phyloP scores from a whole-genome alignment of 2,329 filamentous ascomycete genomes.

The Stemphylium lycopersici region DNA sequence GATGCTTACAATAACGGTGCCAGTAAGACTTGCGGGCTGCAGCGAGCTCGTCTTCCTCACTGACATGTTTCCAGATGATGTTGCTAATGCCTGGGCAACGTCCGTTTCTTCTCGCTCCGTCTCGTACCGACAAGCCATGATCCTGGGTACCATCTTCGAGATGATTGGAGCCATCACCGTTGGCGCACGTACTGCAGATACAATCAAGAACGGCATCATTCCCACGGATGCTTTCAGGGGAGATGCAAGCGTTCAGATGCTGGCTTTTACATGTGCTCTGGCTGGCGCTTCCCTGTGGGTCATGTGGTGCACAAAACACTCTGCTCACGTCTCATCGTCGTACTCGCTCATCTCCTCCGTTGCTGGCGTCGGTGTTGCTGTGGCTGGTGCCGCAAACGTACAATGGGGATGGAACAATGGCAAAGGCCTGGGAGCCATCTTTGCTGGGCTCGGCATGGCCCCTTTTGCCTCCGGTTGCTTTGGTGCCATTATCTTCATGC shows the following conservation, averaged over 20 bases:
- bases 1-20: conserved; percentile 82
- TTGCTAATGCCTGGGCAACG: conserved; percentile 83
- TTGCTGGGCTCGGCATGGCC: conserved; percentile 71
- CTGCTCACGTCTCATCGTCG: conserved; percentile 67
- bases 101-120: conserved; percentile 80
- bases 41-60: too few species aligned
- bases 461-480: conserved; percentile 70
- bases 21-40: conserved; percentile 59
- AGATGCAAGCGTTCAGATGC: conserved; percentile 56
- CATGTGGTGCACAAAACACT: conserved; percentile 79
- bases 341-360: conserved; percentile 59
- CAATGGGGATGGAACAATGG: conserved; percentile 68
- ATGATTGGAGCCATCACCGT: conserved; percentile 55
- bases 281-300: conserved; percentile 74
- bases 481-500: conserved; percentile 70
- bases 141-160: conserved; percentile 55
- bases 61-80: conserved; percentile 66
- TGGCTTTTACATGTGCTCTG: conserved; percentile 64
- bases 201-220: conserved; percentile 76
- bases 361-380: conserved; percentile 57
- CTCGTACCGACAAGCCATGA: conserved; percentile 67
- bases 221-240: conserved; percentile 54
- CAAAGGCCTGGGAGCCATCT: conserved; percentile 68
- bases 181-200: conserved; percentile 66
- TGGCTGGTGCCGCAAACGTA: conserved; percentile 61